Evolutionary conservation across 352 stramenopile species (phyloP).

Genomic region (Plasmopara muralis): DNA sequence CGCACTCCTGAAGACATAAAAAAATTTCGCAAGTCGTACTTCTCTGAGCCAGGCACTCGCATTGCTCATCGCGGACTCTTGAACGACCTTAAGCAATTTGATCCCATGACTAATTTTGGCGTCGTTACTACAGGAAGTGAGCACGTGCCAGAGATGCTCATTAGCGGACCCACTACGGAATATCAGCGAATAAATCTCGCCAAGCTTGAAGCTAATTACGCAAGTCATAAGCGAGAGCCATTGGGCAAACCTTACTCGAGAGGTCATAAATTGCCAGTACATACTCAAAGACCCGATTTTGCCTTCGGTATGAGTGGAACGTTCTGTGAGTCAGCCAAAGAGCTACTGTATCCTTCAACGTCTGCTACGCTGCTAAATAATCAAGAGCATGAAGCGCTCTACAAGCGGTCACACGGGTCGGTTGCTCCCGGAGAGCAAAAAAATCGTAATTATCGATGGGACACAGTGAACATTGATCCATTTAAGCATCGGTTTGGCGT

Average conservation of each 20-base stretch:
- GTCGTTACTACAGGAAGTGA: constrained; percentile 60
- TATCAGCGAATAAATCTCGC: constrained; percentile 63
- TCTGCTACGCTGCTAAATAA: constrained; percentile 38
- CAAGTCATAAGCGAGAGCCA: constrained; percentile 69
- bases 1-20: constrained; percentile 63
- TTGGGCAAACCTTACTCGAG: constrained; percentile 63
- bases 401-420: constrained; percentile 72
- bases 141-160: constrained; percentile 58
- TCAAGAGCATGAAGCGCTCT: constrained; percentile 52
- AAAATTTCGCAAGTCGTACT: constrained; percentile 81
- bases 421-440: constrained; percentile 82
- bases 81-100: constrained; percentile 64
- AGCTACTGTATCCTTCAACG: constrained; percentile 70
- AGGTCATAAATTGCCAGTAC: constrained; percentile 56
- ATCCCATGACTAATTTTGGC: constrained; percentile 59
- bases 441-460: constrained; percentile 79
- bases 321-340: constrained; percentile 78
- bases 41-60: constrained; percentile 58
- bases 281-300: constrained; percentile 51
- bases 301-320: constrained; percentile 56
- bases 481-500: constrained; percentile 65
- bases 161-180: constrained; percentile 36
- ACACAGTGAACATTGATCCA: constrained; percentile 57
- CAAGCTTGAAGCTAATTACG: constrained; percentile 73
- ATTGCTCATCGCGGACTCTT: constrained; percentile 75